Base-by-base conservation (phyloP, 2,329 filamentous ascomycete genomes). In the Uncinocarpus reesii region DNA sequence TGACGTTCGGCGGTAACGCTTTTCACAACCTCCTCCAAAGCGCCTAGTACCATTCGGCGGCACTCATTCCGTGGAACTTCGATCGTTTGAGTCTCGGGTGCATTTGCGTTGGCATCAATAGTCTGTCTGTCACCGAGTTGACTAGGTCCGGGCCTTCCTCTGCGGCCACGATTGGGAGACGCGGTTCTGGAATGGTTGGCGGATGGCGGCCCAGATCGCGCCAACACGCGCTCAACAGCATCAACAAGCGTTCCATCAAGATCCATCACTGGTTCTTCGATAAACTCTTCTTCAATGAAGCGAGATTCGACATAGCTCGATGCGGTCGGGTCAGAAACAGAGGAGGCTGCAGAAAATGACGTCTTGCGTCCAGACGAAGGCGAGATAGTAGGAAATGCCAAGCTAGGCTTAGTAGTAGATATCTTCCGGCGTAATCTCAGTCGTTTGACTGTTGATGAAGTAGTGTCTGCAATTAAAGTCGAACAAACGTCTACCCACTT, bases 401-500 rank as follows among this genome's bases (percentile, higher is more conserved):
- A 55, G 23, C 55, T 55, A 47, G 53, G 41, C 18, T 53, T 57
- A 42, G 55, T 52, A 26, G 57, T 46, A 54, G 62, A 38, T 63
- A 71, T 52, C 65, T 69, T 67, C 24, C 77, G 71, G 26, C 69
- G 66, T 41, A 80, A 61, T n/a, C 70, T 70, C 34, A 80, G 61
- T 37, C 75, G 73, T 56, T 76, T 78, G 49, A 80, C 71, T 8
- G 68, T 72, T 50, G 75, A 77, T 8, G 65, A 71, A 37, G 71
- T 66, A 0, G 72, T 72, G 55, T 80, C 76, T 23, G 76, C 76
- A 44, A 80, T 65, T 15, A 80, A 62, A 3, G 75, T 77, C 0
- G 74, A 75, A 50, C 74, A 77, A 20, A 79, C 71, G 52, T 78
- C 72, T 7, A 77, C 67, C 77, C 76, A 79, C 54, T 66, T 66